Conservation (phyloP, 371 early-diverging fungal species). For the Amoeboaphelidium protococcarum region DNA sequence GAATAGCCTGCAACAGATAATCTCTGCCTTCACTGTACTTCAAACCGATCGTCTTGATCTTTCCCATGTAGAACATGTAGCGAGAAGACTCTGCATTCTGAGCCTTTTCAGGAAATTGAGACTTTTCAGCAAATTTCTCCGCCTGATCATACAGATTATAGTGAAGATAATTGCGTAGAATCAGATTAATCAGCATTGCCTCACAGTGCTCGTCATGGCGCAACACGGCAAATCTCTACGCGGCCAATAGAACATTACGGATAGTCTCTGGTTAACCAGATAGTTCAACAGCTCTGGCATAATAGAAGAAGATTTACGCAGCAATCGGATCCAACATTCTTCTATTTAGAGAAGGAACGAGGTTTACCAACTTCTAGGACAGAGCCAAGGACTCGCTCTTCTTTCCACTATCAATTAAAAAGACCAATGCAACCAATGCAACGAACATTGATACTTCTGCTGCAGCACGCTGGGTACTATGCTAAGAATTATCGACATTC, state of each 20-base stretch:
- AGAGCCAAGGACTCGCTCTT: constrained; percentile 35
- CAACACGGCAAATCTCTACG: constrained; percentile 67
- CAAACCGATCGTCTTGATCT: constrained; percentile 80
- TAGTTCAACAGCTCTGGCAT: constrained; percentile 59
- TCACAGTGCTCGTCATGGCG: constrained; percentile 57
- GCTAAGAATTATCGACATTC: constrained; percentile 13
- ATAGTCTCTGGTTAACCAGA: constrained; percentile 35
- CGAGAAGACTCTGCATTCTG: constrained; percentile 78
- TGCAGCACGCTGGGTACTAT: constrained; percentile 22
- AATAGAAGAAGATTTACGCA: constrained; percentile 74
- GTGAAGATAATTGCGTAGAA: constrained; percentile 66
- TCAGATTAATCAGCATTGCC: constrained; percentile 66
- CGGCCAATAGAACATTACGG: constrained; percentile 43
- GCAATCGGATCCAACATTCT: constrained; percentile 68
- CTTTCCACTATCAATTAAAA: constrained; percentile 46
- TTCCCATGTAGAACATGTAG: constrained; percentile 72
- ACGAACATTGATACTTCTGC: constrained; percentile 70
- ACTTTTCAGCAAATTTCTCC: constrained; percentile 72
- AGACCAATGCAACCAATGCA: constrained; percentile 42
- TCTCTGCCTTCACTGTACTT: constrained; percentile 74
- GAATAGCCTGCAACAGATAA: constrained; percentile 64
- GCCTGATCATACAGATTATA: constrained; percentile 86
- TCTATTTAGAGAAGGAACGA: constrained; percentile 37
- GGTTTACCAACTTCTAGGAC: constrained; percentile 28
- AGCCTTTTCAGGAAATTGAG: constrained; percentile 65